Evolutionary conservation across 129 eudicot species (phyloP).

Genomic region (Heracleum sosnowskyi): DNA sequence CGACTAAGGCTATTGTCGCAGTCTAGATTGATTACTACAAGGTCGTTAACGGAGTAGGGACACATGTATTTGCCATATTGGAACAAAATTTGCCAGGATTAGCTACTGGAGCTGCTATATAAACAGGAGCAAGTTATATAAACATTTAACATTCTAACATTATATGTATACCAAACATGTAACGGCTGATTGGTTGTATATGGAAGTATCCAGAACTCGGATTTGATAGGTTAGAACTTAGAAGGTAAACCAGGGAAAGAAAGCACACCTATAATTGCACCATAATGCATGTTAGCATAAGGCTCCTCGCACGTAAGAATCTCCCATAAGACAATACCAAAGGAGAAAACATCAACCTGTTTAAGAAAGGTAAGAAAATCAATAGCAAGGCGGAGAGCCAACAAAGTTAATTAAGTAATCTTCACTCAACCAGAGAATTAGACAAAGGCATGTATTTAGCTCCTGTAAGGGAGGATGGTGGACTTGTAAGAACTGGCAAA

Average conservation of each 20-base stretch:
- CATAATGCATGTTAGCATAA: slow-evolving; percentile 94
- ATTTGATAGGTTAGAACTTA: not conserved
- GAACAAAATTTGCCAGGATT: not conserved
- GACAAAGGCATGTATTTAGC: not conserved
- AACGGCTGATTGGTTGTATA: not conserved
- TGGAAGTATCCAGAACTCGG: not conserved
- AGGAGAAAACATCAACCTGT: slow-evolving; percentile 94
- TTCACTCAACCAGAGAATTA: not conserved
- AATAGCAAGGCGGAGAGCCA: not conserved
- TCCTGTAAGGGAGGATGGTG: not conserved
- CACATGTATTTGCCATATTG: not conserved
- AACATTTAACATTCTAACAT: too few relatives aligned
- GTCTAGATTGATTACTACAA: too few relatives aligned
- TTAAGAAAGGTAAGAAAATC: not conserved
- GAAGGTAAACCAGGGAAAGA: slow-evolving; percentile 9
- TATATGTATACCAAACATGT: not conserved
- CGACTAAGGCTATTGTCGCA: not conserved
- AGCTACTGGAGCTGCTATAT: not conserved
- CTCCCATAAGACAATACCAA: slow-evolving; percentile 95
- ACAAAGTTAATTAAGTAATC: not conserved
- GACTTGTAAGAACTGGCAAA: not conserved
- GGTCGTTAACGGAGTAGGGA: not conserved
- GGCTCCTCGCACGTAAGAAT: slow-evolving; percentile 94
- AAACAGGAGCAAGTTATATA: too few relatives aligned
- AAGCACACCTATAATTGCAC: slow-evolving; percentile 79